These are phyloP conservation scores for Boletus sp. DNA, from an alignment of 768 basidiomycete species.

Conservation along the genomic window DNA sequence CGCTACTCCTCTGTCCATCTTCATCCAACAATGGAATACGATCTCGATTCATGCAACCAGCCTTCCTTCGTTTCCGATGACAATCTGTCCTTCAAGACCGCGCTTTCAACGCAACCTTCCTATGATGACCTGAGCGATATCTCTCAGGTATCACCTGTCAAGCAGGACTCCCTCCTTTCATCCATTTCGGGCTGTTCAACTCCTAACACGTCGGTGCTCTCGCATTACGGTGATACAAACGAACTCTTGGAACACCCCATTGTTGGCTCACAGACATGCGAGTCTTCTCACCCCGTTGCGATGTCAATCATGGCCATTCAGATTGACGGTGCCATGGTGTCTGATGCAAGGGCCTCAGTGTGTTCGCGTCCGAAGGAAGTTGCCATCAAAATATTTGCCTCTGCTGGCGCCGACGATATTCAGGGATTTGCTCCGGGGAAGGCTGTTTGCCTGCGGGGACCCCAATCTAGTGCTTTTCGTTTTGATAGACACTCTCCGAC, in stretches of 20 bases:
- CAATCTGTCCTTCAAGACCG: slow-evolving; percentile 21
- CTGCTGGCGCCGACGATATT: background rate
- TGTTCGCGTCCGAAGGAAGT: background rate
- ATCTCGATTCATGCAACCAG: slow-evolving; percentile 14
- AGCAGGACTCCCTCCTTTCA: slow-evolving; percentile 20
- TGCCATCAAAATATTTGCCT: background rate
- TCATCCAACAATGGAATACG: slow-evolving; percentile 4
- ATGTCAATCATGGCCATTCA: background rate
- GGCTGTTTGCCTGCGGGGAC: background rate
- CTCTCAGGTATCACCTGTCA: slow-evolving; percentile 14
- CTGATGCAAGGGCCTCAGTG: background rate
- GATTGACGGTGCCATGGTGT: background rate
- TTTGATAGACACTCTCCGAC: background rate
- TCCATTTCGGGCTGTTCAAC: slow-evolving; percentile 21
- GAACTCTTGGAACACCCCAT: slow-evolving; percentile 2
- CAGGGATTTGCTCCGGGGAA: background rate
- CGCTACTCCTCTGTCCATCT: slow-evolving; percentile 3
- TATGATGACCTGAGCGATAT: slow-evolving; percentile 18
- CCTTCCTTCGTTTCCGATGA: slow-evolving; percentile 20
- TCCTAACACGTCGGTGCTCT: slow-evolving; percentile 24
- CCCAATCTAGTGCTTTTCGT: background rate
- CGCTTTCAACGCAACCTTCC: slow-evolving; percentile 27
- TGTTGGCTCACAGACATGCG: background rate
- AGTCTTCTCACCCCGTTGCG: background rate
- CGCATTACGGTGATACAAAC: slow-evolving; percentile 16